Conservation (phyloP, 805 yeast genomes). For the Metschnikowia santaceciliae region DNA sequence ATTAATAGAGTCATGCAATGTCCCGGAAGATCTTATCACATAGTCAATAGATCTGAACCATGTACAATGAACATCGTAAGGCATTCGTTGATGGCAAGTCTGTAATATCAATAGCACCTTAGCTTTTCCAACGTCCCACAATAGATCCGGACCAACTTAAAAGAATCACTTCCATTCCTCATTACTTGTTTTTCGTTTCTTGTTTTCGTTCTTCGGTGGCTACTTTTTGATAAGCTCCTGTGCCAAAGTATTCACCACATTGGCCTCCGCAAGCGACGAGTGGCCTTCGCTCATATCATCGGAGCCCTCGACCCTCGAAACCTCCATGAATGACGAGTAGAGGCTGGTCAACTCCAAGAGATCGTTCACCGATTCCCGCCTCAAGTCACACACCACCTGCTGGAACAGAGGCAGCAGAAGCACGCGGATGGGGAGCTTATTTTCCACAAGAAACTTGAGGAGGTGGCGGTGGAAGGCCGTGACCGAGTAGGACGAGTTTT, state of each 20-base stretch:
- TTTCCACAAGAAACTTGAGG: conserved; percentile 48
- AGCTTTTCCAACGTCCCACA: no score
- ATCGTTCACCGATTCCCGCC: conserved; percentile 46
- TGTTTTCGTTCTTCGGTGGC: no score
- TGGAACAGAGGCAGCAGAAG: conserved; percentile 50
- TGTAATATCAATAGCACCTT: no score
- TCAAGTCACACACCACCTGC: conserved; percentile 47
- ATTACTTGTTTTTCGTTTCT: neutral
- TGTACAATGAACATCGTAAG: no score
- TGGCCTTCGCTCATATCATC: conserved; percentile 5
- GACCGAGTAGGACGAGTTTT: conserved; percentile 42
- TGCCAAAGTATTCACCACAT: conserved; percentile 21
- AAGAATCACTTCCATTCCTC: neutral
- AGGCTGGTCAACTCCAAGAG: conserved; percentile 44
- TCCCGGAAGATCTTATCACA: neutral
- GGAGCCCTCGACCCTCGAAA: conserved; percentile 26
- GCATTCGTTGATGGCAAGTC: no score
- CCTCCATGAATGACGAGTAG: conserved; percentile 44
- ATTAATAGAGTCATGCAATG: neutral
- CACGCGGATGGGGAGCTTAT: conserved; percentile 45
- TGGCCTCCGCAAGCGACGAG: conserved; percentile 22
- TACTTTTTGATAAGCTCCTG: conserved; percentile 15
- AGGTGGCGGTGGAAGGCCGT: conserved; percentile 49
- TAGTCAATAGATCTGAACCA: neutral
- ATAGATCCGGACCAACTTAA: no score